Conservation (phyloP, 2,329 filamentous ascomycete genomes). For the Colletotrichum endophyticum region DNA sequence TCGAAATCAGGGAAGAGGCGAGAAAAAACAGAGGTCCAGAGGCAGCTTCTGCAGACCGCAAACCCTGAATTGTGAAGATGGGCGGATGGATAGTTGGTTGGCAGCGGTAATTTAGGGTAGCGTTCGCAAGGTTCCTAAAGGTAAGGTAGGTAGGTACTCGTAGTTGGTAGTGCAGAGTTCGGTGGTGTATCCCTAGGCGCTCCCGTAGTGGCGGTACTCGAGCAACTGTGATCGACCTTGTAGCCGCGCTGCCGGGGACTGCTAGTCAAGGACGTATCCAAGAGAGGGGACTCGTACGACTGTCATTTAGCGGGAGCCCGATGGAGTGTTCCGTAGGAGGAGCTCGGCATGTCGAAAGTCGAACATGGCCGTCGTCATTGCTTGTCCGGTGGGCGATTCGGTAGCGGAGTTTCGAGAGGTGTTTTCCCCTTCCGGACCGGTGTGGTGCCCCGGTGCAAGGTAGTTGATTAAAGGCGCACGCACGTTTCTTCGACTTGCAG, state of each 20-base stretch:
- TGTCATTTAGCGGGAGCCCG: conserved; percentile 10
- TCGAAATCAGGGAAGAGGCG: background rate
- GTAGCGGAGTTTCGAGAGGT: conserved; percentile 1
- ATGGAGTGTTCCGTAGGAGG: background rate
- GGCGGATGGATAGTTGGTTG: conserved; percentile 2
- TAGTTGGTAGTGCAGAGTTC: background rate
- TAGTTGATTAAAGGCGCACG: background rate
- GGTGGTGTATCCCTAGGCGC: conserved; percentile 10
- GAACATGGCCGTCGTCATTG: background rate
- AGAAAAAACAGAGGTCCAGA: background rate
- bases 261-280: conserved; percentile 2
- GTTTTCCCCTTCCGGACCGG: background rate
- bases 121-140: background rate
- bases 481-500: background rate
- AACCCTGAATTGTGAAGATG: background rate
- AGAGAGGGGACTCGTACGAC: conserved; percentile 19
- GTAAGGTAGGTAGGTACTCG: background rate
- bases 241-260: conserved; percentile 16
- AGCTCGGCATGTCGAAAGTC: background rate
- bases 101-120: conserved; percentile 7
- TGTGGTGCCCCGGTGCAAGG: background rate
- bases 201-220: conserved; percentile 16
- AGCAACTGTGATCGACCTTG: conserved; percentile 11
- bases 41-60: background rate
- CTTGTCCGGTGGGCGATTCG: background rate